Base-by-base conservation (phyloP, 2,329 filamentous ascomycete species). In the Xylaria hypoxylon region DNA sequence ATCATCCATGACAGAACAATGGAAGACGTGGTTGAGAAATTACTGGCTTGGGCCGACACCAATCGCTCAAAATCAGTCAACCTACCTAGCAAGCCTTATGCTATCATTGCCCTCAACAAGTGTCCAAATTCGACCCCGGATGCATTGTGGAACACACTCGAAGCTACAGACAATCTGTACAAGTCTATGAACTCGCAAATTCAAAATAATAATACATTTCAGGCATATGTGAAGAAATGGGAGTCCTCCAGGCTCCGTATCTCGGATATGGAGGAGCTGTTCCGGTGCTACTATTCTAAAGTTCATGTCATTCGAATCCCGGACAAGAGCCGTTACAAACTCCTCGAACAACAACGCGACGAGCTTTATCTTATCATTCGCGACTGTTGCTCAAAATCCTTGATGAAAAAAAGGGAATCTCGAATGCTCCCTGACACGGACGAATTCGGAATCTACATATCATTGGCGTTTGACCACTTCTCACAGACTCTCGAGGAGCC, bases 401-500 rank as follows among this genome's bases (percentile, higher is more conserved):
- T 17, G 1, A 40, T n/a, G 2, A 59, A 47, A n/a, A 59, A 59
- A 22, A 35, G 7, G 11, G 56, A 59, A 3, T 13, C 7, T 2
- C 47, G 35, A 40, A 59, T 59, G 28, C n/a, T 59, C 5, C 42
- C 56, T 5, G 26, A 59, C 33, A 42, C 26, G 3, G 56, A 59
- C 22, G 26, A 59, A 10, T 59, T 59, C 13, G 26, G 35, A 17
- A 17, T 15, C 1, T 59, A 59, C 26, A 17, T 59, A 5, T 38
- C 56, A 11, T 4, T 59, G 40, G 56, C 56, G 19, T 59, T 59
- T 24, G 56, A 59, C 26, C 56, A 59, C 7, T 59, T 59, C 28
- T 59, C 56, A 7, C 17, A 59, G 15, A 59, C 56, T 10, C 42
- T 59, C 7, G 56, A 59, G 5, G 56, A 59, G 17, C 56, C 56